These are phyloP conservation scores for Fusarium equiseti DNA, from an alignment of 2,329 filamentous ascomycete genomes.

Conservation along the genomic window DNA sequence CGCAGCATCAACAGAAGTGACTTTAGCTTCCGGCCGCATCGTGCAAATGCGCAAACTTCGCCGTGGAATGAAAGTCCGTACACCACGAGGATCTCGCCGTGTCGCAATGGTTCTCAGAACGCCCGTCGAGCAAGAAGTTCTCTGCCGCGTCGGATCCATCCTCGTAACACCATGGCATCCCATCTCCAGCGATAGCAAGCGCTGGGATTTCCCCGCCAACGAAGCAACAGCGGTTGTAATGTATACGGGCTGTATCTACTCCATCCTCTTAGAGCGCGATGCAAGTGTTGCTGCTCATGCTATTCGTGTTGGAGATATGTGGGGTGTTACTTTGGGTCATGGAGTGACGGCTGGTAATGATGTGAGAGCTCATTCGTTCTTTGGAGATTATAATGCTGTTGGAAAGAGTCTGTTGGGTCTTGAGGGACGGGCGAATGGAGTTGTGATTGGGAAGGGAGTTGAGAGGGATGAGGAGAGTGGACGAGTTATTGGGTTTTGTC, in stretches of 20 bases:
- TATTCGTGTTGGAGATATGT: conserved; percentile 59
- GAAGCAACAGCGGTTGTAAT: conserved; percentile 50
- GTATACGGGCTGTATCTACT: conserved; percentile 68
- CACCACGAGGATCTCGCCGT: conserved; percentile 61
- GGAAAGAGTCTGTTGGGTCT: conserved; percentile 55
- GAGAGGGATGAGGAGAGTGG: conserved; percentile 55
- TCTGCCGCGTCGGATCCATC: conserved; percentile 62
- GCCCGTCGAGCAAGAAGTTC: conserved; percentile 52
- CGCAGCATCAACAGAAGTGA: conserved; percentile 61
- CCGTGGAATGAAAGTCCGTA: conserved; percentile 61
- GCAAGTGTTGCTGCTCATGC: conserved; percentile 61
- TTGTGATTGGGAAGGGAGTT: conserved; percentile 60
- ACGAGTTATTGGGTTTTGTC: conserved; percentile 50
- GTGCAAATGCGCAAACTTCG: conserved; percentile 60
- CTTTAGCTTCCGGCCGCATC: conserved; percentile 56
- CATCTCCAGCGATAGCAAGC: conserved; percentile 54
- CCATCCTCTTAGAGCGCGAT: conserved; percentile 65
- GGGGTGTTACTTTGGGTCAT: conserved; percentile 71
- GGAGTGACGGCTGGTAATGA: conserved; percentile 56
- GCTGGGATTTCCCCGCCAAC: conserved; percentile 62
- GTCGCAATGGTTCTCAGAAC: conserved; percentile 67
- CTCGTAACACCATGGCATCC: conserved; percentile 73
- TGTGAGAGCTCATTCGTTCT: conserved; percentile 64
- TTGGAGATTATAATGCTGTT: conserved; percentile 64
- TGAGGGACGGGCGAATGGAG: conserved; percentile 53